Evolutionary conservation across 352 stramenopile genomes (phyloP).

Genomic region (Globisporangium nodosum): DNA sequence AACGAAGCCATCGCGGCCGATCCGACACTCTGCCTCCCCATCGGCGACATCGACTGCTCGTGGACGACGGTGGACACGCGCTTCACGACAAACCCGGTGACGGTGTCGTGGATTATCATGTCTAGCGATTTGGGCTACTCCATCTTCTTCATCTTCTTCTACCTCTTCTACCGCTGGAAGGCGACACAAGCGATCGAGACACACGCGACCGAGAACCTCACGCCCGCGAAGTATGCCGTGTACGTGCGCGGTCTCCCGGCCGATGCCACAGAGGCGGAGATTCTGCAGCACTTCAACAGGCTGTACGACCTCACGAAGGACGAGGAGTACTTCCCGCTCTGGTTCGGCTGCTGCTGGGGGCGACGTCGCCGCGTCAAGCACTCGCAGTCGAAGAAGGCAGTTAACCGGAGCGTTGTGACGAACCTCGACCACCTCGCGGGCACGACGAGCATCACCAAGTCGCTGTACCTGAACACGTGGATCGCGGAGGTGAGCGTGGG

Average conservation of each 20-base stretch:
- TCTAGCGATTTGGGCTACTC: constrained; percentile 57
- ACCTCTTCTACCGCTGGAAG: constrained; percentile 37
- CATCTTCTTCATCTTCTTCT: constrained; percentile 62
- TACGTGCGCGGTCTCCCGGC: constrained; percentile 64
- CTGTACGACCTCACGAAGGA: constrained; percentile 69
- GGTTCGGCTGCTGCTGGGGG: constrained; percentile 60
- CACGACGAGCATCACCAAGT: constrained; percentile 25
- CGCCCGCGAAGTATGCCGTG: constrained; percentile 75
- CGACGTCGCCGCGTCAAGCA: constrained; percentile 16
- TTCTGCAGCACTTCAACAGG: constrained; percentile 70
- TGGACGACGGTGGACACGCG: constrained; percentile 61
- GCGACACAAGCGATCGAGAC: constrained; percentile 46
- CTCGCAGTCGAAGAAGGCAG: constrained; percentile 30
- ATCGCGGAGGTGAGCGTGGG: constrained; percentile 82
- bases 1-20: constrained; percentile 46
- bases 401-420: constrained; percentile 43
- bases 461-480: constrained; percentile 78
- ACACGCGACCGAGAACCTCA: constrained; percentile 73
- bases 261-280: constrained; percentile 56
- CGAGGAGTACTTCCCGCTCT: constrained; percentile 58
- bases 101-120: constrained; percentile 72
- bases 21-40: constrained; percentile 32
- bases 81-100: constrained; percentile 49
- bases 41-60: constrained; percentile 65
- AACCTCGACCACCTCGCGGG: constrained; percentile 64